These are phyloP conservation scores for Alternaria novae-zelandiae DNA, from an alignment of 2,329 filamentous ascomycete species.

Conservation along the genomic window DNA sequence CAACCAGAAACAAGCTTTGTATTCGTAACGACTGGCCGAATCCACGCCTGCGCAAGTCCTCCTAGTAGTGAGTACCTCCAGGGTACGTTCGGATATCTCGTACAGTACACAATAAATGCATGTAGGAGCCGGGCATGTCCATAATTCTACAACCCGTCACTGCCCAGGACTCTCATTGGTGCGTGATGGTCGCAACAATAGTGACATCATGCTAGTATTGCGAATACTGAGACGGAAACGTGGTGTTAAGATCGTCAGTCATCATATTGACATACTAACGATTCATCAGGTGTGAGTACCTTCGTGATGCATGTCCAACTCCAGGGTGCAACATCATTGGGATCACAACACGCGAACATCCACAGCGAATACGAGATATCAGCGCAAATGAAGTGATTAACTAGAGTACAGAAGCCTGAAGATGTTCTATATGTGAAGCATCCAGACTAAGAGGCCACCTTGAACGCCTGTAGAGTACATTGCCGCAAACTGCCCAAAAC, in stretches of 20 bases:
- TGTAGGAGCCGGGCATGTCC: not conserved
- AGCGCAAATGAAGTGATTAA: conserved; percentile 21
- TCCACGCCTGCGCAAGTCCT: not conserved
- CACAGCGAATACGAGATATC: not conserved
- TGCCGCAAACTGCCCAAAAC: conserved; percentile 23
- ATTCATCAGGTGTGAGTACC: not conserved
- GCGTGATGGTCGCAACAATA: not conserved
- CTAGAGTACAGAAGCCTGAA: conserved; percentile 37
- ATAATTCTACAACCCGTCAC: not conserved
- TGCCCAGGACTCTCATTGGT: not conserved
- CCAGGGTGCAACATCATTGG: not conserved
- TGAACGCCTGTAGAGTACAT: conserved; percentile 43
- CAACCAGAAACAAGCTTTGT: not conserved
- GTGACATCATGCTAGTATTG: not conserved
- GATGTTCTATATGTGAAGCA: conserved; percentile 22
- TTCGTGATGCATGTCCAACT: not conserved
- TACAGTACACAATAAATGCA: not conserved
- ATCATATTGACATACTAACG: not conserved
- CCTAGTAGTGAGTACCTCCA: not conserved
- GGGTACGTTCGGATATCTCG: not conserved
- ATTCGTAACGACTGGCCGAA: not conserved
- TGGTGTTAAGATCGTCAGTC: not conserved
- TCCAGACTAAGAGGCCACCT: conserved; percentile 23
- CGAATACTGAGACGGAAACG: not conserved
- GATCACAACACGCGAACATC: not conserved